A percentile compares a stretch with the other conserved stretches of the same genome.
Conservation (phyloP, 2,329 filamentous ascomycete genomes). For the Pseudogymnoascus sp. region DNA sequence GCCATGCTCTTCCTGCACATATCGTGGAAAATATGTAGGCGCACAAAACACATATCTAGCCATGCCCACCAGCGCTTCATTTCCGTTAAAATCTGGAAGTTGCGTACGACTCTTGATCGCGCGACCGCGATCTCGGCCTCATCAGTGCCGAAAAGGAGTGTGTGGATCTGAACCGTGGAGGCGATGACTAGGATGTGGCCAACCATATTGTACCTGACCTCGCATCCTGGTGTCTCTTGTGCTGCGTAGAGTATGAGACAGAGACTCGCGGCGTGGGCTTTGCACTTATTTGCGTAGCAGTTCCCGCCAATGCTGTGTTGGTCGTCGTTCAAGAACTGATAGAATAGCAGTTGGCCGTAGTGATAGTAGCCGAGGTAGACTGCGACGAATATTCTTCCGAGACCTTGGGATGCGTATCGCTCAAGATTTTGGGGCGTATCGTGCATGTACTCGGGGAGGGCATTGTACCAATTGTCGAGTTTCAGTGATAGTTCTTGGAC, state of each 20-base stretch:
- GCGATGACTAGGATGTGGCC: conserved; percentile 39
- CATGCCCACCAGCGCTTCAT: conserved; percentile 35
- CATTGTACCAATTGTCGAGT: conserved; percentile 30
- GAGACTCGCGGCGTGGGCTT: conserved; percentile 31
- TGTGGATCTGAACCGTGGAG: conserved; percentile 39
- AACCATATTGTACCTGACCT: conserved; percentile 36
- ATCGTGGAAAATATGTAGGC: conserved; percentile 35
- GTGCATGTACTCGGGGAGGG: conserved; percentile 29
- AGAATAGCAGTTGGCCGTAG: conserved; percentile 39
- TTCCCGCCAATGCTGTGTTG: conserved; percentile 14
- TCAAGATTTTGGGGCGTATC: conserved; percentile 34
- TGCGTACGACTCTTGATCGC: conserved; percentile 32
- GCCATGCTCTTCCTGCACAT: conserved; percentile 32
- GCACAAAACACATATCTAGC: conserved; percentile 31
- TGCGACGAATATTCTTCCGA: conserved; percentile 36
- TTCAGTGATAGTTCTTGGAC: conserved; percentile 27
- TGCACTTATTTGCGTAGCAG: conserved; percentile 32
- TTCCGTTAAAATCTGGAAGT: conserved; percentile 37
- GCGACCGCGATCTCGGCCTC: conserved; percentile 30
- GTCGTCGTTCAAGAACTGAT: conserved; percentile 35
- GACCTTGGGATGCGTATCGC: conserved; percentile 29
- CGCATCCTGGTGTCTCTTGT: conserved; percentile 30
- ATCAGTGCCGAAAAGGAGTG: conserved; percentile 33
- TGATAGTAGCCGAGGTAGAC: conserved; percentile 40
- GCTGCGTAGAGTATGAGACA: conserved; percentile 35